A percentile compares a stretch with the other conserved stretches of the same genome.
Conservation (phyloP, 163 green algal genomes). For the Scenedesmus sp. region DNA sequence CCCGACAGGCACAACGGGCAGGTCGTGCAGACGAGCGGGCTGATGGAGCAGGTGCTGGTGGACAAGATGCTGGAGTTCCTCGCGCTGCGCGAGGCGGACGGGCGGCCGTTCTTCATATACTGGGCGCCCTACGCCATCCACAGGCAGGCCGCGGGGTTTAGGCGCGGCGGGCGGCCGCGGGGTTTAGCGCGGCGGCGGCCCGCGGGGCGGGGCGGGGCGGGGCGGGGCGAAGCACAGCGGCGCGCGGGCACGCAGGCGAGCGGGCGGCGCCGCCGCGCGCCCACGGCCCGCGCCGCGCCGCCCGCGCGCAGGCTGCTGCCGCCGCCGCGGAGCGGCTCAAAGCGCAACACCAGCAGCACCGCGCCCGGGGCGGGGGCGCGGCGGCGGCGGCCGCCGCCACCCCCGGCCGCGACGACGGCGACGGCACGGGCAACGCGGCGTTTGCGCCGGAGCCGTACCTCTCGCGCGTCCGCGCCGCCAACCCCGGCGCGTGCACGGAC, state of each 20-base stretch:
- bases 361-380: no score
- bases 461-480: neutral
- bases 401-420: neutral
- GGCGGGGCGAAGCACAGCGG: no score
- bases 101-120: neutral
- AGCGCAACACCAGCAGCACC: neutral
- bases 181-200: no score
- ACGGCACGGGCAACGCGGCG: neutral
- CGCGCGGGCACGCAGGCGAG: no score
- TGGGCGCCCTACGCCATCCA: conserved; percentile 6
- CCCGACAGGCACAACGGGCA: neutral
- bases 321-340: no score
- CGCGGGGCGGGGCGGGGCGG: no score
- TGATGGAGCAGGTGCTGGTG: conserved; percentile 12
- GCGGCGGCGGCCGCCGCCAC: no score
- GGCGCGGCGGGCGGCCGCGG: no score
- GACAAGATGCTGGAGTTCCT: neutral
- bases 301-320: no score
- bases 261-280: no score
- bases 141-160: neutral
- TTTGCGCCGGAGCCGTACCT: neutral
- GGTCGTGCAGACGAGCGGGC: neutral
- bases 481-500: no score
- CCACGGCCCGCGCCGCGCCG: no score
- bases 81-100: neutral